Conservation (phyloP, 345 rosid genomes). For the Brassica juncea region DNA sequence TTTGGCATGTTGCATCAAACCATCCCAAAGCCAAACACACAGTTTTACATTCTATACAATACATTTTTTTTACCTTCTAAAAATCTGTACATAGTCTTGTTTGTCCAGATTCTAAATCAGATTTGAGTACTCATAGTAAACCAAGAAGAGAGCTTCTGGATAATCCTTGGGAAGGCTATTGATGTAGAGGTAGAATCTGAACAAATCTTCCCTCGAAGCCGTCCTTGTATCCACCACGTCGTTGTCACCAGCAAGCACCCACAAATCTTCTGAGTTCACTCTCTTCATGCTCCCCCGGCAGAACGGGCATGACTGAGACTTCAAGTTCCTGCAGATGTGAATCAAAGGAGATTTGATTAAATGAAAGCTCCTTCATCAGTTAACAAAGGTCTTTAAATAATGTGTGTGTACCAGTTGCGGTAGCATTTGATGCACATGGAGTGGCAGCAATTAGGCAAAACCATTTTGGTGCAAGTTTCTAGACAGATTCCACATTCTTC, state of each 20-base stretch:
- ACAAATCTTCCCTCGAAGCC: constrained; percentile 67
- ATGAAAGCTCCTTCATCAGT: not conserved
- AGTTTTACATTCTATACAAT: constrained; percentile 36
- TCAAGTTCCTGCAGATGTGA: constrained; percentile 63
- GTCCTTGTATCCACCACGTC: constrained; percentile 84
- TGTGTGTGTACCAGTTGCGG: constrained; percentile 70
- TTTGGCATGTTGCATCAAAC: constrained; percentile 34
- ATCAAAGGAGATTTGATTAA: constrained; percentile 6
- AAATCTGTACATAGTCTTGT: constrained; percentile 37
- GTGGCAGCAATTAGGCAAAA: constrained; percentile 91
- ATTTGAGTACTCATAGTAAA: constrained; percentile 71
- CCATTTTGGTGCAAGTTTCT: constrained; percentile 94
- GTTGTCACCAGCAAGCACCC: constrained; percentile 89
- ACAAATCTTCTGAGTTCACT: constrained; percentile 92
- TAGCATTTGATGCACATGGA: constrained; percentile 99
- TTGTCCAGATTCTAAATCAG: constrained; percentile 38
- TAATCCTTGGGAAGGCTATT: constrained; percentile 80
- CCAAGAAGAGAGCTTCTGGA: constrained; percentile 85
- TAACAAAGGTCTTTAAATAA: not conserved
- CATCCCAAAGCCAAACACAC: constrained; percentile 23
- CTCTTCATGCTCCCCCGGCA: constrained; percentile 96
- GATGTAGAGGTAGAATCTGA: constrained; percentile 81
- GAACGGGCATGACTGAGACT: constrained; percentile 95
- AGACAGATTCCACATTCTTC: constrained; percentile 98
- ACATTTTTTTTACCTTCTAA: constrained; percentile 6